Evolutionary conservation across 306 rosid genomes (phyloP), one percentile per base, ranked within the genome.

Genomic region (Dalbergia cochinchinensis): DNA sequence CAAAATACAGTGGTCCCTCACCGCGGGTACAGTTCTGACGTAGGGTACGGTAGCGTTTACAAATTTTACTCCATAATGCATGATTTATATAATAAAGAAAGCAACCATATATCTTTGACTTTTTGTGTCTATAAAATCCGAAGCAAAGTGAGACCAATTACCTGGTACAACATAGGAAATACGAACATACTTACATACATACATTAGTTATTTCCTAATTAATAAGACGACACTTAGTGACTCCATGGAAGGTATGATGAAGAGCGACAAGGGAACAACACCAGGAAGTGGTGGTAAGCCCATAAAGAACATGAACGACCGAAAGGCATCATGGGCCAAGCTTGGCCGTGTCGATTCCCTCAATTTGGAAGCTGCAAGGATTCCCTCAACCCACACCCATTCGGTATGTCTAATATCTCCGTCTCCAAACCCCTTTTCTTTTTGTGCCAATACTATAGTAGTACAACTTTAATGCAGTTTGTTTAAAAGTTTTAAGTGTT

Each of bases 321-420:
- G 54, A 18, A 47, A 47, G 66, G 31, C 61, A 13, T 14, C 67
- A 33, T 51, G 63, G 76, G 60, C 31, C 15, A 71, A 71, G 16
- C 44, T 71, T 71, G 10, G 48, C 6, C 63, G 42, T 8, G 62
- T 53, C 4, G 76, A 71, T 53, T 71, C 76, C 48, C 76, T 71
- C 76, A 71, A 71, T 71, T 15, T 71, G 31, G 76, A 71, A 31
- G 76, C 76, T 8, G 76, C 33, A 71, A 34, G 64, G 14, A 10
- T 71, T 71, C n/a, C 34, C 48, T 50, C 44, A 6, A 4, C 63
- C 47, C 16, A 33, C 6, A 53, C 11, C 63, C 64, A 70, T 51
- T 47, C 33, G 7, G 12, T 65, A 0, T 26, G 31, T 26, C 31
- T 26, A 26, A 4, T 47, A n/a, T 47, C 53, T 10, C 14, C 53